Conservation (phyloP, 2,329 filamentous ascomycete species). For the Colletotrichum eremochloae region DNA sequence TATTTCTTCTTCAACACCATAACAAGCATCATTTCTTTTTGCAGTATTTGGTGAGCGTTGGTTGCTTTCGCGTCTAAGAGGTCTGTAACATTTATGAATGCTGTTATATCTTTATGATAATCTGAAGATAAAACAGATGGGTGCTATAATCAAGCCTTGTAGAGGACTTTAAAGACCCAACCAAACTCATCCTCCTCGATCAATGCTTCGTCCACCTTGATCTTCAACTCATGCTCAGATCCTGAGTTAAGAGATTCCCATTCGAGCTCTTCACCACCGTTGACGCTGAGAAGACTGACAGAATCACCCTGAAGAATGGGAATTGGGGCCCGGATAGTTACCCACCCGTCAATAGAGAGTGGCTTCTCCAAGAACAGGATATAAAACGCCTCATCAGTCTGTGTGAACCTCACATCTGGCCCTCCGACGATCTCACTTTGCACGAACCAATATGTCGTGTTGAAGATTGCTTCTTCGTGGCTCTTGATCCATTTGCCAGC, state of each 20-base stretch:
- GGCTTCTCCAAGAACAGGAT: constrained; percentile 60
- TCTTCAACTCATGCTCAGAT: constrained; percentile 43
- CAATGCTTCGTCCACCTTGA: constrained; percentile 47
- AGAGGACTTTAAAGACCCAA: constrained; percentile 52
- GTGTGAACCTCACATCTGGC: constrained; percentile 62
- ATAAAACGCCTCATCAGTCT: constrained; percentile 66
- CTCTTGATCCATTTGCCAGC: constrained; percentile 67
- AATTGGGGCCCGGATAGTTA: constrained; percentile 58
- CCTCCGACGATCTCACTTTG: constrained; percentile 55
- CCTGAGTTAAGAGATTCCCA: constrained; percentile 34
- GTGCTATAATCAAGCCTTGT: constrained; percentile 12
- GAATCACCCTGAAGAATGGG: constrained; percentile 62
- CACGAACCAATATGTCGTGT: constrained; percentile 68
- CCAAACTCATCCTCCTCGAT: constrained; percentile 53
- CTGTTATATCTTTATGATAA: neutral
- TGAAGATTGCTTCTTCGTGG: constrained; percentile 68
- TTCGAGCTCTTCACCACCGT: constrained; percentile 45
- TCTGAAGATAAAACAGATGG: neutral
- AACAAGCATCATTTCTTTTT: too few relatives aligned
- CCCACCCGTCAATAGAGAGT: constrained; percentile 45
- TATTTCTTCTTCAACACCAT: too few relatives aligned
- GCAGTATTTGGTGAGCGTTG: too few relatives aligned
- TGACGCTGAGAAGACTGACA: constrained; percentile 56
- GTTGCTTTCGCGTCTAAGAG: too few relatives aligned
- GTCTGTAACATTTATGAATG: neutral